Evolutionary conservation across 768 basidiomycete genomes (phyloP).

Genomic region (Hericium coralloides): DNA sequence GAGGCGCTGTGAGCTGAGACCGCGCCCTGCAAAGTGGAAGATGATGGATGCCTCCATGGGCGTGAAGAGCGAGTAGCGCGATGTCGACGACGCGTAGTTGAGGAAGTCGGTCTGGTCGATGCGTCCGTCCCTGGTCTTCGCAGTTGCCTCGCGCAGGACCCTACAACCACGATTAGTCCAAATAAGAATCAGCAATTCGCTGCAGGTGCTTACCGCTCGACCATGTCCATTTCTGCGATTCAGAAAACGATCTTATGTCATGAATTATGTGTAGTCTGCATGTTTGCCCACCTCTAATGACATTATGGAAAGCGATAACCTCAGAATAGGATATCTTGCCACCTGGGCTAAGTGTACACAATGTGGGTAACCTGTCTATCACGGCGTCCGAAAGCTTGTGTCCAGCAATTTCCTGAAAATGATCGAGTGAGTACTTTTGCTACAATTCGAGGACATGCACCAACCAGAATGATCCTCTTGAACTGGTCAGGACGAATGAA

Average conservation of each 20-base stretch:
- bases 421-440: slow-evolving; percentile 1
- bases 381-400: slow-evolving; percentile 96
- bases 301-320: slow-evolving; percentile 95
- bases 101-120: slow-evolving; percentile 96
- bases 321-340: slow-evolving; percentile 94
- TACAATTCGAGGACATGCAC: slow-evolving; percentile 18
- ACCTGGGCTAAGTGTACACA: slow-evolving; percentile 84
- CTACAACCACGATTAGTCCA: slow-evolving; percentile 25
- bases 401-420: slow-evolving; percentile 78
- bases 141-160: slow-evolving; percentile 84
- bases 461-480: slow-evolving; percentile 86
- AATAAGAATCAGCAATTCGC: not conserved
- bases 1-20: slow-evolving; percentile 58
- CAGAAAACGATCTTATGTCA: not conserved
- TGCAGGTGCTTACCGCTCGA: slow-evolving; percentile 54
- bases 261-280: not conserved
- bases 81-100: slow-evolving; percentile 75
- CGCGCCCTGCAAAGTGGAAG: slow-evolving; percentile 94
- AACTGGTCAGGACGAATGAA: slow-evolving; percentile 93
- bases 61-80: slow-evolving; percentile 91
- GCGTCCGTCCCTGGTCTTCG: slow-evolving; percentile 88
- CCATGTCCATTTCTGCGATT: slow-evolving; percentile 84
- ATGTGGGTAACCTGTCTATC: slow-evolving; percentile 84
- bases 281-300: slow-evolving; percentile 62
- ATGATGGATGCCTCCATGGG: slow-evolving; percentile 98